A percentile compares a stretch with the other conserved stretches of the same genome.
phyloP scores from a whole-genome alignment of 352 stramenopile species.

The Globisporangium abappressorium region DNA sequence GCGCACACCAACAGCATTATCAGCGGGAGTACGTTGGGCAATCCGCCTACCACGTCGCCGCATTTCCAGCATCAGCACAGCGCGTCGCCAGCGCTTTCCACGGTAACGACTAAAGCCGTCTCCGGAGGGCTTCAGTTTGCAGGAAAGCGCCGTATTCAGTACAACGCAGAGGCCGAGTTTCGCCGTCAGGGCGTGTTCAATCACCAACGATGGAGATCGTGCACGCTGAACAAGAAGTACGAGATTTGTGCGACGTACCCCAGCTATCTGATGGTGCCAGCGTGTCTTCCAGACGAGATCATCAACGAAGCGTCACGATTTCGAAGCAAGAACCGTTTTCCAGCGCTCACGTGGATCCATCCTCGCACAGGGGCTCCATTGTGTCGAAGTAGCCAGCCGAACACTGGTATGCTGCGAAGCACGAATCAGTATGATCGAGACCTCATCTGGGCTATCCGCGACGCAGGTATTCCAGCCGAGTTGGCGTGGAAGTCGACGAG shows the following conservation, averaged over 20 bases:
- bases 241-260: conserved; percentile 74
- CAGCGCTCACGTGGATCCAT: conserved; percentile 90
- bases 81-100: conserved; percentile 24
- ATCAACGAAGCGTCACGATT: conserved; percentile 65
- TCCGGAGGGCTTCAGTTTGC: conserved; percentile 27
- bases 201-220: conserved; percentile 68
- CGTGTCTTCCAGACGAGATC: conserved; percentile 58
- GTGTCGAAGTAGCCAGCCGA: conserved; percentile 94
- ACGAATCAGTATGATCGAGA: conserved; percentile 89
- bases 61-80: conserved; percentile 48
- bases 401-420: conserved; percentile 93
- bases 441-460: conserved; percentile 85
- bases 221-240: conserved; percentile 63
- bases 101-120: conserved; percentile 7
- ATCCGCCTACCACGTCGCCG: conserved; percentile 5
- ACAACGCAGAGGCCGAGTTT: conserved; percentile 63
- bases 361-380: conserved; percentile 87
- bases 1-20: not conserved
- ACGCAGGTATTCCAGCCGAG: conserved; percentile 61
- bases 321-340: conserved; percentile 75
- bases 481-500: conserved; percentile 25
- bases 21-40: not conserved
- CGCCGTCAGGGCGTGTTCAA: conserved; percentile 52
- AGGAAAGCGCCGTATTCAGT: conserved; percentile 64
- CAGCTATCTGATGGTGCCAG: conserved; percentile 65